Evolutionary conservation across 305 asterid genomes (phyloP), one percentile per base, ranked within the genome.

Genomic region (Salvia sclarea): DNA sequence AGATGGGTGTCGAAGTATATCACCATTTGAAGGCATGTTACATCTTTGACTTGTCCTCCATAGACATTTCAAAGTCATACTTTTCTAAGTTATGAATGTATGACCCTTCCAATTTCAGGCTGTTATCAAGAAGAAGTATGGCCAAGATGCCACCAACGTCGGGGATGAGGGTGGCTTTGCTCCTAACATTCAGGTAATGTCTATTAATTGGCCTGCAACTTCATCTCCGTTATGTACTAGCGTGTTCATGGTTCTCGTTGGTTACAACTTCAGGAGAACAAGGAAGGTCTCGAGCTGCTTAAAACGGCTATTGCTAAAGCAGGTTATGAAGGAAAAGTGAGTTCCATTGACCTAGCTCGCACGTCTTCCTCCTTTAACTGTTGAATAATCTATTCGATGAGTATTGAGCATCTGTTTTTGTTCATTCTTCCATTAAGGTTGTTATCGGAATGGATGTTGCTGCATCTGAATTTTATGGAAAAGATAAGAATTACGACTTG

Each of bases 391-490:
- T 25, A 25, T 25, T 25, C 30, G 4, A 25, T 25, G 30, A 2
- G 20, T 67, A 56, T 10, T 62, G 16, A 75, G 17, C 2, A 10
- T 45, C 4, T 28, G 30, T 14, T 1, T 33, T 17, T 47, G 7
- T 30, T 61, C 21, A 43, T 74, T 64, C 59, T 25, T 5, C 37
- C 3, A 25, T 25, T 1, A 17, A 58, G 98, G 97, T 94, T 69
- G 99, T 91, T 43, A 94, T 91, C 67, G 99, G 99, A 57, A 94
- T 94, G 98, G 98, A 91, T 77, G 99, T 94, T 81, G 98, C 99
- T 63, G 98, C 99, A 13, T 94, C 99, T 68, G 98, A 91, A 71
- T 94, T 94, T 68, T 94, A 87, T 48, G 90, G 91, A 30, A 52
- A 80, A 3, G 96, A 89, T 58, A 85, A 91, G 83, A 83, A 80